Percentiles rank a stretch among this genome's conserved stretches.
These are phyloP conservation scores for Talaromyces sp. DNA, from an alignment of 2,329 filamentous ascomycete species.

Conservation along the genomic window DNA sequence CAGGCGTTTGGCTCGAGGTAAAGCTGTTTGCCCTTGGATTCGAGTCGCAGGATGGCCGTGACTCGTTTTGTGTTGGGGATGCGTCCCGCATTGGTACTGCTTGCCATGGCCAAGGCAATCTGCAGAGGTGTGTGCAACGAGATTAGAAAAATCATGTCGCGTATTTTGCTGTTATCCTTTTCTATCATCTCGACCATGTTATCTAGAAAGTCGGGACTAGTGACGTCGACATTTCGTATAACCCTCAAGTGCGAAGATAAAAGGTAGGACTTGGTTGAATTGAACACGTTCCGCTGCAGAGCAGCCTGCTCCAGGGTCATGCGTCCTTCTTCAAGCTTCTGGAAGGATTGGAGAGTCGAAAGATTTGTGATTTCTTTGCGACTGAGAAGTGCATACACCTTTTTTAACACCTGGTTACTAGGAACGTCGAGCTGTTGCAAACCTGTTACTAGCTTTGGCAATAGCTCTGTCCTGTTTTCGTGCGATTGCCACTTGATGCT, in stretches of 20 bases:
- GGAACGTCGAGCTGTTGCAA: slow-evolving; percentile 34
- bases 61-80: slow-evolving; percentile 19
- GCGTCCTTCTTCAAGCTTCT: slow-evolving; percentile 30
- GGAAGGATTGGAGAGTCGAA: slow-evolving; percentile 27
- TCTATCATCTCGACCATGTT: slow-evolving; percentile 33
- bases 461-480: slow-evolving; percentile 24
- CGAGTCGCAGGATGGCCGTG: slow-evolving; percentile 6
- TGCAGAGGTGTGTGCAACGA: slow-evolving; percentile 40
- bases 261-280: slow-evolving; percentile 29
- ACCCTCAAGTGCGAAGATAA: slow-evolving; percentile 33
- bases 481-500: slow-evolving; percentile 19
- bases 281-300: slow-evolving; percentile 28
- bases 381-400: slow-evolving; percentile 30
- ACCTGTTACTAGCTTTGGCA: slow-evolving; percentile 30
- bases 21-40: slow-evolving; percentile 17
- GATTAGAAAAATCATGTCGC: slow-evolving; percentile 37
- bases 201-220: slow-evolving; percentile 32
- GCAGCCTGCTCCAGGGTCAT: slow-evolving; percentile 32
- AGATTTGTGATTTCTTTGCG: slow-evolving; percentile 26
- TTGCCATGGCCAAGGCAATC: slow-evolving; percentile 37
- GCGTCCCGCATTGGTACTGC: slow-evolving; percentile 21
- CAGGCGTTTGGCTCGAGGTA: slow-evolving; percentile 37
- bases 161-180: slow-evolving; percentile 29
- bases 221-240: slow-evolving; percentile 36
- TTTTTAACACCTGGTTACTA: slow-evolving; percentile 30